Percentiles rank a stretch among this genome's conserved stretches.
These are phyloP conservation scores for Carex arenaria DNA, from an alignment of 202 grass and related monocot genomes.

Conservation along the genomic window DNA sequence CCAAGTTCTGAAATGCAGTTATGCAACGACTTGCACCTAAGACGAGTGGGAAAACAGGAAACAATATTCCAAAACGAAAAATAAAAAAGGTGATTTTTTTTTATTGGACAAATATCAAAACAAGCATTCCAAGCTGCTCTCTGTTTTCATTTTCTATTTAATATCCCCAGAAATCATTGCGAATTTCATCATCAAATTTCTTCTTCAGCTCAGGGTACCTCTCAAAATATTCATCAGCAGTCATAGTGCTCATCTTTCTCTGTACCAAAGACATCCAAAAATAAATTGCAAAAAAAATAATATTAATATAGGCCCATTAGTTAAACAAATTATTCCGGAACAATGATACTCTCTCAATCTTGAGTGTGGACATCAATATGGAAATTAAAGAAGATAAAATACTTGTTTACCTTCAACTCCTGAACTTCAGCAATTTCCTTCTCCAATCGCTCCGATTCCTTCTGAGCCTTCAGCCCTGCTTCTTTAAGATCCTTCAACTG, in stretches of 20 bases:
- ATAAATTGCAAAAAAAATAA: neutral
- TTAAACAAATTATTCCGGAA: neutral
- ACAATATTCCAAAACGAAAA: neutral
- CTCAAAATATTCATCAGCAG: conserved; percentile 80
- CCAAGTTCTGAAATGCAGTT: neutral
- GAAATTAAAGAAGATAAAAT: neutral
- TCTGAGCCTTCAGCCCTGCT: conserved; percentile 56
- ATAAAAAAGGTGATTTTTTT: conserved; percentile 11
- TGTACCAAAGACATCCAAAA: conserved; percentile 26
- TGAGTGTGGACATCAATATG: neutral
- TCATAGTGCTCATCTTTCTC: conserved; percentile 92
- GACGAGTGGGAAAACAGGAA: neutral
- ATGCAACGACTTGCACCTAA: conserved; percentile 14
- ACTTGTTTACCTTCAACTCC: conserved; percentile 63
- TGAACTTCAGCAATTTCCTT: conserved; percentile 73
- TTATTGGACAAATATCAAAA: conserved; percentile 15
- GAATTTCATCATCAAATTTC: conserved; percentile 93
- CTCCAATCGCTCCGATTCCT: conserved; percentile 62
- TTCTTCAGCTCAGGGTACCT: conserved; percentile 84
- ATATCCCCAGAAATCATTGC: conserved; percentile 88
- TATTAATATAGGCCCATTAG: neutral
- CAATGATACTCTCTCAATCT: neutral
- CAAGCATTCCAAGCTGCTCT: neutral
- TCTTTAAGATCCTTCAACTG: conserved; percentile 73
- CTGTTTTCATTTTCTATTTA: conserved; percentile 32